Base-by-base conservation (phyloP, 257 asterid species). In the Avicennia marina region DNA sequence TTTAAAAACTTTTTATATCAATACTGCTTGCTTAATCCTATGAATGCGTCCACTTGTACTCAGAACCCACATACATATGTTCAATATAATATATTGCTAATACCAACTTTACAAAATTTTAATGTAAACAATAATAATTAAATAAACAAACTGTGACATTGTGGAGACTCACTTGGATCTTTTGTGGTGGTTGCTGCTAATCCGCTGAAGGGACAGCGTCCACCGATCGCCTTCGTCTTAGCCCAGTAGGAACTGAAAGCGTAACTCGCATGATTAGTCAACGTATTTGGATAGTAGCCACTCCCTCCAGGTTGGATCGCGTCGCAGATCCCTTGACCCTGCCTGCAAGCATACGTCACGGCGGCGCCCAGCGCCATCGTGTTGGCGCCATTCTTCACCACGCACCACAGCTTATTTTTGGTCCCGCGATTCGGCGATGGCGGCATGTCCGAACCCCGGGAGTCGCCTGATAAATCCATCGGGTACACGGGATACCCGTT, bases 171-270 rank as follows among this genome's bases (percentile, higher is more conserved):
- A 93, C 98, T 83, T 53, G 98, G 98, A 68, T 91, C 89, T 46
- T 57, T 71, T 7, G 86, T 49, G 12, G 95, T 85, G 51, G 74
- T 66, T 2, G 62, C 49, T 0, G 98, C 90, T 26, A 85, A 70
- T 16, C 95, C 94, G 38, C 65, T 65, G 67, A 91, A 91, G 9
- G 53, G 64, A 70, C 98, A 91, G 25, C 81, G 75, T 11, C 87
- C 97, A 8, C 95, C 95, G 13, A 45, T 59, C 7, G 71, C 42
- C 84, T 64, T 46, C 64, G 85, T 70, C 67, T 88, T 94, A 34
- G 84, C 69, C 95, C 95, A 88, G 25, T 91, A 91, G 19, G 98
- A 78, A 65, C 90, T 86, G 31, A 86, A 93, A 1, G 95, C 98
- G n/a, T 80, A 93, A 66, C 81, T 78, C 3, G 95, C 90, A n/a